Percentiles rank a stretch among this genome's conserved stretches.
Conservation (phyloP, 495 filamentous ascomycete species). For the Apodospora peruviana region DNA sequence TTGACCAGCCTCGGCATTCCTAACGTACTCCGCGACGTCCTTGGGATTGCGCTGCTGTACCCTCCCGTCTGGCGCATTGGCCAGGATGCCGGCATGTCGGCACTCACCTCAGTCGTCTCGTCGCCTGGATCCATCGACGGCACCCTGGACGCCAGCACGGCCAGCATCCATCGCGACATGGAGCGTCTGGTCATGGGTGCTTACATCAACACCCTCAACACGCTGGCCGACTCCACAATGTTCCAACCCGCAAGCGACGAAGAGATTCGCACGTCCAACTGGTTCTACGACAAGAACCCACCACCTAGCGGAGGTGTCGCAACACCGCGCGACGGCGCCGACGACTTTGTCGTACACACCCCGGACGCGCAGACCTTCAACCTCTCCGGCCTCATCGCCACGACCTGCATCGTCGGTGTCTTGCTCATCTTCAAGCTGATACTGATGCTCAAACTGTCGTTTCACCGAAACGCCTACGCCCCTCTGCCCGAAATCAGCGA, state of each 20-base stretch:
- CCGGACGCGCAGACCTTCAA: constrained; percentile 4
- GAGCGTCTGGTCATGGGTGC: background rate
- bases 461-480: background rate
- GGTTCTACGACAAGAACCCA: background rate
- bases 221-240: background rate
- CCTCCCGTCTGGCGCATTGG: background rate
- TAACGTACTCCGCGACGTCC: background rate
- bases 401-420: background rate
- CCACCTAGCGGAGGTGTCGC: no score
- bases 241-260: background rate
- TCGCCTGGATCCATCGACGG: background rate
- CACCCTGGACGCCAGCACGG: background rate
- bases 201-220: constrained; percentile 5
- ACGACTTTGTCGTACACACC: constrained; percentile 2
- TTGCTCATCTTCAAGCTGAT: background rate
- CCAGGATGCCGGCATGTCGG: background rate
- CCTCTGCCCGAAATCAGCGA: background rate
- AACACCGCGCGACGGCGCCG: background rate
- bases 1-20: background rate
- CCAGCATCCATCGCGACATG: constrained; percentile 2
- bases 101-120: background rate
- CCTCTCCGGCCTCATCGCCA: constrained; percentile 2
- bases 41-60: background rate
- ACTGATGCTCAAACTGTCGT: background rate
- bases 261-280: background rate